Evolutionary conservation across 129 eudicot genomes (phyloP).

Genomic region (Logfia minima): DNA sequence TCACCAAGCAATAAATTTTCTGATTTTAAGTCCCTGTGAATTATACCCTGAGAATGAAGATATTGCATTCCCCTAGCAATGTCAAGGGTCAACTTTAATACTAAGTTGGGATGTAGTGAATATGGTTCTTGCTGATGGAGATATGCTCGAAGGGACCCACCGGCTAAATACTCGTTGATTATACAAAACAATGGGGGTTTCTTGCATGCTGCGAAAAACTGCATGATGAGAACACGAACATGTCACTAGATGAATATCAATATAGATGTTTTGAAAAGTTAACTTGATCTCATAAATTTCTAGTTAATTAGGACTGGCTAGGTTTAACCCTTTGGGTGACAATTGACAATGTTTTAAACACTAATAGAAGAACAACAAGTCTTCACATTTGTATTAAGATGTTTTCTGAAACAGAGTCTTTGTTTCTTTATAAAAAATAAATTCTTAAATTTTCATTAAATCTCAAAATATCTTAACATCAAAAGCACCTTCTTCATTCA

Average conservation of each 20-base stretch:
- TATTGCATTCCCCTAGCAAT: constrained; percentile 93
- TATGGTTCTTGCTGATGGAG: constrained; percentile 97
- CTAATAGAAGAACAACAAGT: too few relatives aligned
- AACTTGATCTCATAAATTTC: neutral
- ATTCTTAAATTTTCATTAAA: neutral
- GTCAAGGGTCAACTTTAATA: constrained; percentile 75
- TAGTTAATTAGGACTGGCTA: neutral
- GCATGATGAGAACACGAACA: constrained; percentile 26
- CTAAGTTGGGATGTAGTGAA: constrained; percentile 66
- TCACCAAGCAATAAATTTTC: constrained; percentile 85
- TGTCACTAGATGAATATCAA: neutral
- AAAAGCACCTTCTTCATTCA: constrained; percentile 9
- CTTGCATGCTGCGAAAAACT: constrained; percentile 97
- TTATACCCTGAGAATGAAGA: constrained; percentile 86
- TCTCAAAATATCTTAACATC: neutral
- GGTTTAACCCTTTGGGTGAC: too few relatives aligned
- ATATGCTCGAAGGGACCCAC: constrained; percentile 85
- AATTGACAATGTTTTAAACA: too few relatives aligned
- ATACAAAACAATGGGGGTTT: constrained; percentile 94
- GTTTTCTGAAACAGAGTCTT: too few relatives aligned
- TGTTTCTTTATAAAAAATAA: too few relatives aligned
- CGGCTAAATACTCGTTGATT: constrained; percentile 84
- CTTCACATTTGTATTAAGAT: too few relatives aligned
- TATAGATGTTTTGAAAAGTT: neutral
- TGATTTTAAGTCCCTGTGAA: constrained; percentile 93